Evolutionary conservation across 805 yeast species (phyloP).

Genomic region (Kregervanrija fluxuum): DNA sequence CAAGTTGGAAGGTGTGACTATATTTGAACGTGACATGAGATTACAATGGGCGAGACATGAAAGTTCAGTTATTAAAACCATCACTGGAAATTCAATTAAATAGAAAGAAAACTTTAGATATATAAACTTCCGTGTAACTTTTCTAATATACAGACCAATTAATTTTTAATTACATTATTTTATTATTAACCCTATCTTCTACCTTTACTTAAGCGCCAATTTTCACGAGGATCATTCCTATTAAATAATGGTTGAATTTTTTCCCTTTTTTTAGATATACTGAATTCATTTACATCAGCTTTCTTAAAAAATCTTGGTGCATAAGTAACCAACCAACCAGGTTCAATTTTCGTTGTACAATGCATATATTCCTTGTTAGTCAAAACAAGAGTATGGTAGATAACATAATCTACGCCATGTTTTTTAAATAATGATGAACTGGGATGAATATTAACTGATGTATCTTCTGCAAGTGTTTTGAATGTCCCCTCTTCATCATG

Average conservation of each 20-base stretch:
- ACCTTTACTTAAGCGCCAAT: constrained; percentile 66
- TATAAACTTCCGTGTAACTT: not conserved
- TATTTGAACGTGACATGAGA: constrained; percentile 47
- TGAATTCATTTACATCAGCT: constrained; percentile 42
- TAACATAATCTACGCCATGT: constrained; percentile 59
- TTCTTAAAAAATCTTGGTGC: constrained; percentile 72
- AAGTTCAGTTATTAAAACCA: not conserved
- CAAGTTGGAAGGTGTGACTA: constrained; percentile 36
- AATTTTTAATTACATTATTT: not conserved
- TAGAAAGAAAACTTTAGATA: no score
- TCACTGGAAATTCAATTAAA: no score
- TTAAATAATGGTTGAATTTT: constrained; percentile 71
- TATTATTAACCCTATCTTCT: constrained; percentile 14
- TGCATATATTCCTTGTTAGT: constrained; percentile 92
- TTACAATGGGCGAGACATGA: constrained; percentile 37
- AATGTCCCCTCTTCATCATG: constrained; percentile 39
- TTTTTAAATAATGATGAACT: constrained; percentile 61
- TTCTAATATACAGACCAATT: not conserved
- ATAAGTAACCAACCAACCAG: constrained; percentile 64
- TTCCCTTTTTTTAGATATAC: constrained; percentile 48
- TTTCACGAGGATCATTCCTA: constrained; percentile 49
- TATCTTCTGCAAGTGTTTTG: constrained; percentile 56
- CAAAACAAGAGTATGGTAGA: constrained; percentile 74
- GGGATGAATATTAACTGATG: constrained; percentile 80
- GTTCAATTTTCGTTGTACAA: constrained; percentile 74